A percentile compares a stretch with the other conserved stretches of the same genome.
Conservation (phyloP, 257 asterid genomes). For the Nicotiana noctiflora region DNA sequence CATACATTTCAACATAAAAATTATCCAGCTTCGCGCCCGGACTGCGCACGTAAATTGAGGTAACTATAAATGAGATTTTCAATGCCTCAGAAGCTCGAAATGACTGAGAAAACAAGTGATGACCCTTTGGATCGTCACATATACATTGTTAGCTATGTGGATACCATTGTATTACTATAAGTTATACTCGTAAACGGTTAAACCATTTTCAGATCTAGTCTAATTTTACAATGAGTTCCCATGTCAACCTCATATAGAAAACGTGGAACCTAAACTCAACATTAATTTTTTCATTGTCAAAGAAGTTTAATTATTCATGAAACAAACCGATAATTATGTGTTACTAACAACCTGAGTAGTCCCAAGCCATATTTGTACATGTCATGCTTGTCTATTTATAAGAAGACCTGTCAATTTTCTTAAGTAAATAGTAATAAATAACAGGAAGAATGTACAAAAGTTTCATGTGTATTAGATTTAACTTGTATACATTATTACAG, state of each 20-base stretch:
- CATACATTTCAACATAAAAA: too few species aligned
- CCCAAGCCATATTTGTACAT: too few species aligned
- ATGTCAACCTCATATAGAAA: neutral
- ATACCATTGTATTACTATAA: neutral
- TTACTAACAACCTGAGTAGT: neutral
- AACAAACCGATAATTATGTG: neutral
- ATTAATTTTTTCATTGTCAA: neutral
- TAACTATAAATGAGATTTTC: too few species aligned
- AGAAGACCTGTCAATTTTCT: conserved; percentile 1
- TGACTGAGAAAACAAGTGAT: too few species aligned
- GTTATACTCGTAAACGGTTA: neutral
- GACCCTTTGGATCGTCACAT: too few species aligned
- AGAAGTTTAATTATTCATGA: neutral
- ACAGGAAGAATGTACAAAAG: neutral
- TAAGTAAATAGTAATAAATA: neutral
- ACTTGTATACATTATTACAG: too few species aligned
- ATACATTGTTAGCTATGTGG: too few species aligned
- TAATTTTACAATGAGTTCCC: neutral
- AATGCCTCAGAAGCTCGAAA: too few species aligned
- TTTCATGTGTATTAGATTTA: neutral
- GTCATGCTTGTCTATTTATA: neutral
- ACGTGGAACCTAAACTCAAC: neutral
- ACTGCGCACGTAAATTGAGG: too few species aligned
- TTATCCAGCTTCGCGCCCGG: too few species aligned
- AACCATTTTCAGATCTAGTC: neutral